Base-by-base conservation (phyloP, 108 stramenopile genomes). In the Tribonema minus region DNA sequence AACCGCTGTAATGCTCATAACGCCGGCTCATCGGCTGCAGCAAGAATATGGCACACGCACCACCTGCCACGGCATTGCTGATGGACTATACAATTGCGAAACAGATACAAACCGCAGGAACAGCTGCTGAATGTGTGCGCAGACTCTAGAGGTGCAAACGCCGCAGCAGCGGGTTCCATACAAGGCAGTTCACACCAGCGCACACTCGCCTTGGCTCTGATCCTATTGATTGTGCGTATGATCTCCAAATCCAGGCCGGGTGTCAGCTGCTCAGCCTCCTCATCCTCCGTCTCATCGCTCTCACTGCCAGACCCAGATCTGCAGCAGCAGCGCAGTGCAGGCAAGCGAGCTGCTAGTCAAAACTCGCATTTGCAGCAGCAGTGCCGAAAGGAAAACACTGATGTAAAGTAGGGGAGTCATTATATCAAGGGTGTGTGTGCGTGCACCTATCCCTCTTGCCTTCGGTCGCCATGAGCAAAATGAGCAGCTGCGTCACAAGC, bases 151-250 rank as follows among this genome's bases (percentile, higher is more conserved):
- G n/a, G n/a, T n/a, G n/a, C n/a, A n/a, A n/a, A n/a, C n/a, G n/a
- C n/a, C n/a, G n/a, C n/a, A n/a, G n/a, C n/a, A n/a, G n/a, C n/a
- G n/a, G n/a, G n/a, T n/a, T n/a, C n/a, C n/a, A n/a, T n/a, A n/a
- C n/a, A n/a, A n/a, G n/a, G n/a, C n/a, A n/a, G n/a, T n/a, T n/a
- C n/a, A n/a, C n/a, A n/a, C n/a, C n/a, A n/a, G n/a, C n/a, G n/a
- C n/a, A 54, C 20, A 20, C 46, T 54, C 15, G 20, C 46, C 41
- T 80, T 80, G 61, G 60, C 37, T 39, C 79, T 39, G 62, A 80
- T 80, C 63, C 70, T 70, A 59, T 80, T 80, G n/a, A 80, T 80
- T 28, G 79, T 80, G 60, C 70, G 69, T 54, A 80, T 80, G 38
- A 80, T 80, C 77, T 79, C 67, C 15, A 80, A 58, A 32, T 80